Conservation (phyloP, 2,329 filamentous ascomycete species). For the Xylariales sp. region DNA sequence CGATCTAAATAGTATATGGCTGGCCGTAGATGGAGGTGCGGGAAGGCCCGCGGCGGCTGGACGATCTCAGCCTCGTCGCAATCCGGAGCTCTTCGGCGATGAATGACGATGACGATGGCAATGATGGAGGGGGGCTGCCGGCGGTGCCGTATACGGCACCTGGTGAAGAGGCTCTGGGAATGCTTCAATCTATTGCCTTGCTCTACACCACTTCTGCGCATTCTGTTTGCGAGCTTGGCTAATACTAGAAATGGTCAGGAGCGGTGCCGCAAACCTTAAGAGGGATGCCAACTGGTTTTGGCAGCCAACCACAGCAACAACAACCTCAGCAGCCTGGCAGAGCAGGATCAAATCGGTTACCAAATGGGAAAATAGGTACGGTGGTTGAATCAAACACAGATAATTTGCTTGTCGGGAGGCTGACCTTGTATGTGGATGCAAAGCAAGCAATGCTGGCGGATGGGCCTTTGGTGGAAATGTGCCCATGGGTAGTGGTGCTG, state of each 20-base stretch:
- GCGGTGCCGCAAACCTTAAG: slow-evolving; percentile 71
- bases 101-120: not conserved
- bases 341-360: slow-evolving; percentile 68
- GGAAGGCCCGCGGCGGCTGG: slow-evolving; percentile 7
- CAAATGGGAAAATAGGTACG: slow-evolving; percentile 74
- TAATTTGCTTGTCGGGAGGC: slow-evolving; percentile 35
- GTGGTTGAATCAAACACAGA: slow-evolving; percentile 32
- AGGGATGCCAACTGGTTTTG: slow-evolving; percentile 70
- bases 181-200: slow-evolving; percentile 13
- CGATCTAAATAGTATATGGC: slow-evolving; percentile 23
- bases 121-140: slow-evolving; percentile 5
- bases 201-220: slow-evolving; percentile 30
- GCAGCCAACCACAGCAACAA: slow-evolving; percentile 66
- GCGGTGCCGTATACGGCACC: slow-evolving; percentile 4
- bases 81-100: slow-evolving; percentile 16
- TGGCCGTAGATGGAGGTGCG: slow-evolving; percentile 20
- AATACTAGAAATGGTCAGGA: slow-evolving; percentile 56
- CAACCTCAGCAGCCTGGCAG: slow-evolving; percentile 67
- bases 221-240: slow-evolving; percentile 47
- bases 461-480: slow-evolving; percentile 73
- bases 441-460: slow-evolving; percentile 64
- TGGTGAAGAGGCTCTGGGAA: not conserved
- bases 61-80: slow-evolving; percentile 36
- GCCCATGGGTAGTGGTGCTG: slow-evolving; percentile 67
- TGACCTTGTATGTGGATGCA: slow-evolving; percentile 42